Evolutionary conservation across 352 stramenopile species (phyloP).

Genomic region (Phytophthora pseudosyringae): DNA sequence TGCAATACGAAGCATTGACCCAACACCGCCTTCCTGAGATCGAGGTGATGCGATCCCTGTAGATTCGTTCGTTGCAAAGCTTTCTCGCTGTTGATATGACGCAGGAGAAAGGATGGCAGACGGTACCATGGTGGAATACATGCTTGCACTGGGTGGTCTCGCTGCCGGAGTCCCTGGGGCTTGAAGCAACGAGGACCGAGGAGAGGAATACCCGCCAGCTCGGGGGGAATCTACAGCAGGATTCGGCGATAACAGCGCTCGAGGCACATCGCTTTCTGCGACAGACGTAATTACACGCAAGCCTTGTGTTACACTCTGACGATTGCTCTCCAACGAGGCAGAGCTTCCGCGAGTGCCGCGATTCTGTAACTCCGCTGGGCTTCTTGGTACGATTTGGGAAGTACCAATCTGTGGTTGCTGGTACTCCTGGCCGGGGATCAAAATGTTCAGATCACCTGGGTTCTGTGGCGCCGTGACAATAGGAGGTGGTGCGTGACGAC

Average conservation of each 20-base stretch:
- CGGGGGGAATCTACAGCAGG: constrained; percentile 85
- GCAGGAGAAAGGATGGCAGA: constrained; percentile 69
- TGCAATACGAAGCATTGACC: constrained; percentile 75
- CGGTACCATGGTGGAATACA: constrained; percentile 59
- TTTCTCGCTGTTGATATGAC: constrained; percentile 86
- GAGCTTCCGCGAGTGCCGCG: constrained; percentile 51
- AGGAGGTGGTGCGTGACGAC: constrained; percentile 44
- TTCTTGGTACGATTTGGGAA: constrained; percentile 52
- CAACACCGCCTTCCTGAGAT: constrained; percentile 48
- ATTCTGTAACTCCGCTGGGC: constrained; percentile 86
- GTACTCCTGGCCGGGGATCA: constrained; percentile 73
- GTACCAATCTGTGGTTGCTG: constrained; percentile 59
- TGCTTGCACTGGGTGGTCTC: constrained; percentile 49
- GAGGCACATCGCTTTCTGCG: constrained; percentile 78
- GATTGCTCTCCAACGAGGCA: constrained; percentile 32
- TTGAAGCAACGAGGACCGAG: constrained; percentile 76
- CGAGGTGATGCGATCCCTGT: constrained; percentile 20
- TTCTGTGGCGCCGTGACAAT: constrained; percentile 60
- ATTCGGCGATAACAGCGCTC: constrained; percentile 85
- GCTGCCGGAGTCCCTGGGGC: constrained; percentile 73
- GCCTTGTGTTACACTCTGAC: constrained; percentile 60
- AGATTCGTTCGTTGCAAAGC: constrained; percentile 44
- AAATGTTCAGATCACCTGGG: constrained; percentile 49
- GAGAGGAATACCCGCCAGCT: constrained; percentile 76
- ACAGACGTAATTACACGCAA: constrained; percentile 87